Conservation (phyloP, 352 stramenopile genomes). For the Phytophthora colocasiae region DNA sequence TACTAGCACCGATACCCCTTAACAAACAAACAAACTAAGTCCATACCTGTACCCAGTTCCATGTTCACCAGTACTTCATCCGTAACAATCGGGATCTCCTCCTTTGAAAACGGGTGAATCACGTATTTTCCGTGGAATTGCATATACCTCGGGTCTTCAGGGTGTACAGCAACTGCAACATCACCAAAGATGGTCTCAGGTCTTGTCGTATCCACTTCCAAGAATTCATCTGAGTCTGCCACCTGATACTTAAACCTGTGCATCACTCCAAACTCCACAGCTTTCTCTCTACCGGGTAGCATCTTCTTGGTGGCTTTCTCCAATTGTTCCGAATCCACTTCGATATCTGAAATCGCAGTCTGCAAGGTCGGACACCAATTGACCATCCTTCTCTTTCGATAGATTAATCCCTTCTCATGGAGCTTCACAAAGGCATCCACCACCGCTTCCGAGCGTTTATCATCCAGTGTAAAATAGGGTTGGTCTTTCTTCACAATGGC, state of each 20-base stretch:
- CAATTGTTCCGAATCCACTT: conserved; percentile 98
- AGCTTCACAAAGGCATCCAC: conserved; percentile 86
- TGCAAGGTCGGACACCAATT: conserved; percentile 98
- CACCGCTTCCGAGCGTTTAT: conserved; percentile 87
- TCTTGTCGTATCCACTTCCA: conserved; percentile 97
- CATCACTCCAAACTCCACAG: conserved; percentile 89
- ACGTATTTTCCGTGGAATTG: conserved; percentile 96
- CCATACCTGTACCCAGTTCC: conserved; percentile 97
- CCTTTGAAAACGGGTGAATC: conserved; percentile 94
- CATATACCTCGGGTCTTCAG: conserved; percentile 94
- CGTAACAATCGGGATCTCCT: conserved; percentile 94
- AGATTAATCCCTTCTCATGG: conserved; percentile 97
- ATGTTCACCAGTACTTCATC: conserved; percentile 98
- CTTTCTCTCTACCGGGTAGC: conserved; percentile 72
- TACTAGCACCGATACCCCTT: no score
- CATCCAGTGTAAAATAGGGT: conserved; percentile 99
- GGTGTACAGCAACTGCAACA: conserved; percentile 97
- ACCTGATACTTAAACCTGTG: conserved; percentile 82
- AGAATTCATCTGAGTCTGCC: conserved; percentile 60
- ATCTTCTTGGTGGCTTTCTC: conserved; percentile 84
- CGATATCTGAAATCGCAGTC: conserved; percentile 96
- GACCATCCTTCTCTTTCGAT: conserved; percentile 96
- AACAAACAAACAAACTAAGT: conserved; percentile 35
- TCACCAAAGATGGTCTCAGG: conserved; percentile 99
- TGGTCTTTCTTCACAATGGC: conserved; percentile 96